Conservation (phyloP, 768 basidiomycete species). For the Asterophora parasitica region DNA sequence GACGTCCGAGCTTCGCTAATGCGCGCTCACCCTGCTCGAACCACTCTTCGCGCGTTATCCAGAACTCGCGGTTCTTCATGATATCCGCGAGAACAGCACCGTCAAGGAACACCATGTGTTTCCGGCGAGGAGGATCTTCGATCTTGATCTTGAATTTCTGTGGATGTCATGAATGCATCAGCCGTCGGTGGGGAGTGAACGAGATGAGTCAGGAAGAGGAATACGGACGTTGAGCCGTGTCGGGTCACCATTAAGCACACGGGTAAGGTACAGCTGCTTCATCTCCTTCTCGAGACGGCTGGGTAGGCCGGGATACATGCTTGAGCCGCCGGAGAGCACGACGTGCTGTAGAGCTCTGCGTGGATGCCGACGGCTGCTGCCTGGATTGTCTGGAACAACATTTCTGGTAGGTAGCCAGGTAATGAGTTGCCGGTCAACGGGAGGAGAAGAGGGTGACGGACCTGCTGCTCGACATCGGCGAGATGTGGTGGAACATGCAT, state of each 20-base stretch:
- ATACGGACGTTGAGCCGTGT: constrained; percentile 76
- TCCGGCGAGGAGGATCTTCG: constrained; percentile 95
- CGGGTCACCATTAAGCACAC: constrained; percentile 82
- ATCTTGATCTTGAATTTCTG: constrained; percentile 99
- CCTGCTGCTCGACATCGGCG: constrained; percentile 95
- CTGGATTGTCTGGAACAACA: constrained; percentile 97
- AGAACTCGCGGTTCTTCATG: constrained; percentile 94
- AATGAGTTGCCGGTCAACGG: not conserved
- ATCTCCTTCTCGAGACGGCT: constrained; percentile 98
- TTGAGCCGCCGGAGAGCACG: constrained; percentile 94
- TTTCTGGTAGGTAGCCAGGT: constrained; percentile 45
- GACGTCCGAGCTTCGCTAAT: constrained; percentile 80
- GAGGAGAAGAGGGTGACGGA: constrained; percentile 26
- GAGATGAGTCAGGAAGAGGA: not conserved
- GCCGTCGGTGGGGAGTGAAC: not conserved
- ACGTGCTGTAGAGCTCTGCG: constrained; percentile 92
- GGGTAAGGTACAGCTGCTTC: constrained; percentile 95
- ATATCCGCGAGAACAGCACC: constrained; percentile 98
- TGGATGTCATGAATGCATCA: too few species aligned
- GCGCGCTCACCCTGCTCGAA: constrained; percentile 81
- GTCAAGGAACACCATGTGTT: constrained; percentile 99
- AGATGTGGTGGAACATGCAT: constrained; percentile 99
- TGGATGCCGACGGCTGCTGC: constrained; percentile 86
- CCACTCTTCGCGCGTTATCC: constrained; percentile 95
- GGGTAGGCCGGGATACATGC: constrained; percentile 98